Percentiles rank a stretch among this genome's conserved stretches.
Evolutionary conservation across 2,329 filamentous ascomycete genomes (phyloP).

Genomic region (Cadophora luteo-olivacea): DNA sequence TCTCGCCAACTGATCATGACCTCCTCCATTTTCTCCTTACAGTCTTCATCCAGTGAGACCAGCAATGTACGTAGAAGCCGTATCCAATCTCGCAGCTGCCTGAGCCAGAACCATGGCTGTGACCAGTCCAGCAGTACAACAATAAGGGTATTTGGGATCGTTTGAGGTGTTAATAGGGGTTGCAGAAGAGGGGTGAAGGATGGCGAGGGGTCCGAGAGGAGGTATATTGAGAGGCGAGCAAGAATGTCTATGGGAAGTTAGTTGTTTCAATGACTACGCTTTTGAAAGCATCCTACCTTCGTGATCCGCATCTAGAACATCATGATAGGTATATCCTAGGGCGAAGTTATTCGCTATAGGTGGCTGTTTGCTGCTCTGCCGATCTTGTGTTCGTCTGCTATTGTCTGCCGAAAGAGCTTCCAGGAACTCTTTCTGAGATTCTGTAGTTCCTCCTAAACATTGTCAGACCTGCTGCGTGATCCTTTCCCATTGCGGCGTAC

Average conservation of each 20-base stretch:
- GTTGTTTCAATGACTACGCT: not conserved
- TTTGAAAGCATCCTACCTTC: conserved; percentile 67
- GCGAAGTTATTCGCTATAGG: conserved; percentile 92
- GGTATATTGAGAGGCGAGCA: conserved; percentile 86
- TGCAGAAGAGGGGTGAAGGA: conserved; percentile 83
- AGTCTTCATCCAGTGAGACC: conserved; percentile 74
- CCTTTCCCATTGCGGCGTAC: conserved; percentile 53
- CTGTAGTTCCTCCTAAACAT: conserved; percentile 74
- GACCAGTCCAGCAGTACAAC: conserved; percentile 96
- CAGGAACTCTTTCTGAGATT: conserved; percentile 84
- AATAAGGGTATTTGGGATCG: conserved; percentile 85
- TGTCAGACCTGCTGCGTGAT: conserved; percentile 37
- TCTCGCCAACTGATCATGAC: conserved; percentile 82
- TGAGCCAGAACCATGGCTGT: conserved; percentile 90
- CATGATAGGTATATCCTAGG: conserved; percentile 92
- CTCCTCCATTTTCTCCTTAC: conserved; percentile 85
- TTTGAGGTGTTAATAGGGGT: conserved; percentile 82
- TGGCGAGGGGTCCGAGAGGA: conserved; percentile 83
- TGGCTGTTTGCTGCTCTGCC: conserved; percentile 65
- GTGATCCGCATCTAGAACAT: conserved; percentile 91
- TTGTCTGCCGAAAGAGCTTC: conserved; percentile 56
- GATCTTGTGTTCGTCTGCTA: conserved; percentile 55
- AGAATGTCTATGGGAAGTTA: conserved; percentile 72
- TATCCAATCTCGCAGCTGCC: conserved; percentile 89
- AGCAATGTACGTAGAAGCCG: conserved; percentile 80